Conservation (phyloP, 345 rosid species). For the Eucalyptus sp. region DNA sequence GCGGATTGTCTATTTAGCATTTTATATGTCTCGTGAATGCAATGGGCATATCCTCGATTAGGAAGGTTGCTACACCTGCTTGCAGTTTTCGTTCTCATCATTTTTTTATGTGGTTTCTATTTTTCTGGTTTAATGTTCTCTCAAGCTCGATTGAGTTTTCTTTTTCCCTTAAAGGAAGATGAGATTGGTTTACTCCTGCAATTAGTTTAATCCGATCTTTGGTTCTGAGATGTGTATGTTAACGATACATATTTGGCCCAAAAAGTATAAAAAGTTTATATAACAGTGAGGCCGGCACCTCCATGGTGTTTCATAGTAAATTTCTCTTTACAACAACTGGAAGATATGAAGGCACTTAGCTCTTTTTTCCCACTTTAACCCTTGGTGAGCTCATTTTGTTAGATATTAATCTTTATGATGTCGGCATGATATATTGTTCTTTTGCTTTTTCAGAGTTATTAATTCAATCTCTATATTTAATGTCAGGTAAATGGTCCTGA, state of each 20-base stretch:
- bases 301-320: neutral
- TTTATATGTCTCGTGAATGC: neutral
- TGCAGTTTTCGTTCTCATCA: neutral
- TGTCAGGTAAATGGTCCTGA: slow-evolving; percentile 81
- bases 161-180: neutral
- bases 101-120: neutral
- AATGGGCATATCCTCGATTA: neutral
- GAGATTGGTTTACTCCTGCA: neutral
- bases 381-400: neutral
- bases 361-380: neutral
- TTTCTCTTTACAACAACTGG: neutral
- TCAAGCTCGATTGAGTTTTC: neutral
- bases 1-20: neutral
- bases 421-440: slow-evolving; percentile 18
- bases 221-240: neutral
- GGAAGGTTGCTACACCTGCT: neutral
- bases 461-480: neutral
- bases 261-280: neutral
- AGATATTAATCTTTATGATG: slow-evolving; percentile 4
- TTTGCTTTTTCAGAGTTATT: neutral
- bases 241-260: neutral
- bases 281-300: neutral
- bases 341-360: neutral
- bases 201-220: neutral
- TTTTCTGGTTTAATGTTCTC: neutral